Evolutionary conservation across 176 grass and related monocot species (phyloP).

Genomic region (Oryza punctata): DNA sequence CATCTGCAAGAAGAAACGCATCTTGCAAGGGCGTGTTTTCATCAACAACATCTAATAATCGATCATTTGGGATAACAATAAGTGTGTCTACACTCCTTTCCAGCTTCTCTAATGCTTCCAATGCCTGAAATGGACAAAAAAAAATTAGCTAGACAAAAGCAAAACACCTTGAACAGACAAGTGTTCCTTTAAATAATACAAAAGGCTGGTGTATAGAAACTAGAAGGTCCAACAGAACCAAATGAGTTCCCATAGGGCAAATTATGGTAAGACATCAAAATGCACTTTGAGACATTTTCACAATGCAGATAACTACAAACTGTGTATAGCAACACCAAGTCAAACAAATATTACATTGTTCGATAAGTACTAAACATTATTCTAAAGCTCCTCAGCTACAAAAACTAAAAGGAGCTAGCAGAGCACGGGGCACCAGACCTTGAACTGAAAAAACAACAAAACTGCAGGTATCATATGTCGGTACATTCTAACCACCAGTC

Average conservation of each 20-base stretch:
- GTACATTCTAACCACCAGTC: not conserved
- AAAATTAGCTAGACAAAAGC: not conserved
- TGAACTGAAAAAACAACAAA: not conserved
- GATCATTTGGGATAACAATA: slow-evolving; percentile 94
- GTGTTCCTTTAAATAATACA: not conserved
- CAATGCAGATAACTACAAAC: slow-evolving; percentile 14
- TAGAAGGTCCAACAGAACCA: not conserved
- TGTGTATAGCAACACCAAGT: not conserved
- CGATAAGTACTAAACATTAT: not conserved
- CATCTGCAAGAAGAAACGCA: slow-evolving; percentile 96
- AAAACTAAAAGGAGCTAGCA: not conserved
- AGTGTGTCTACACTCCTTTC: slow-evolving; percentile 90
- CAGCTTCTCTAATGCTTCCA: slow-evolving; percentile 94
- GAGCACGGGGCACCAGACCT: not conserved
- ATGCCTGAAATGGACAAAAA: slow-evolving; percentile 51
- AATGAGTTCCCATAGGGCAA: not conserved
- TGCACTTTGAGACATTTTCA: not conserved
- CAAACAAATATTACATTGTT: not conserved
- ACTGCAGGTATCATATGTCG: not conserved
- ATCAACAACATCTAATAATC: slow-evolving; percentile 76
- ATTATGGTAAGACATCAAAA: not conserved
- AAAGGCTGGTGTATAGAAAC: not conserved
- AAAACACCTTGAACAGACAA: not conserved
- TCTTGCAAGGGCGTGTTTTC: slow-evolving; percentile 97
- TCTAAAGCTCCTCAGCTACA: not conserved